Base-by-base conservation (phyloP, 2,329 filamentous ascomycete species). In the Nakataea oryzae region DNA sequence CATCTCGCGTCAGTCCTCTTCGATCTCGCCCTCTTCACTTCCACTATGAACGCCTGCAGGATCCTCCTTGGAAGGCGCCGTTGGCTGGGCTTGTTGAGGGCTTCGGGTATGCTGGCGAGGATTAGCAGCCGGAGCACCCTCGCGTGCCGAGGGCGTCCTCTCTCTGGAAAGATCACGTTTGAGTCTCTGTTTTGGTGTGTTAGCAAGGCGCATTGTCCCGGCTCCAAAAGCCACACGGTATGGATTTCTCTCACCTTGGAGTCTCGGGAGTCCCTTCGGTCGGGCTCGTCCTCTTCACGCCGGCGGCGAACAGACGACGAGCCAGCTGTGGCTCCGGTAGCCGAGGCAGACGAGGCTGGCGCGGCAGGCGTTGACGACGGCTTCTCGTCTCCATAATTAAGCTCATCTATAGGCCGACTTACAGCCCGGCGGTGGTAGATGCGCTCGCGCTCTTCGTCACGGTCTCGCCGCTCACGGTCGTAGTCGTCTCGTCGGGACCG, bases 11-110 rank as follows among this genome's bases (percentile, higher is more conserved):
- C 41, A 85, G 68, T 86, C 84, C 79, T 97, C 93, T 75, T 96
- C 95, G 69, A 99, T 97, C 78, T 99, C 95, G 61, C 95, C 95
- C 75, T 99, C 95, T 76, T 99, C 95, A 71, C 93, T 97, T 61
- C 95, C 95, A 63, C 90, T 93, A 70, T 90, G 87, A 62, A 92
- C 80, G 62, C 81, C 83, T 58, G 81, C 78, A 60, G 85, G 79
- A 66, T 89, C 86, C 64, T 84, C 77, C 61, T 67, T 73, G 2
- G 71, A 62, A 59, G 71, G 68, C 30, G 41, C 41, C n/a, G 13
- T 28, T 34, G 54, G 34, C 58, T 54, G 54, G 29, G 66, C 63
- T n/a, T 57, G 58, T 55, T 64, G 67, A 65, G 58, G 78, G 78
- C 55, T 60, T 24, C 83, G 82, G 59, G 63, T 83, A 24, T 13